Evolutionary conservation across 768 basidiomycete genomes (phyloP).

Genomic region (Tylopilus sp.): DNA sequence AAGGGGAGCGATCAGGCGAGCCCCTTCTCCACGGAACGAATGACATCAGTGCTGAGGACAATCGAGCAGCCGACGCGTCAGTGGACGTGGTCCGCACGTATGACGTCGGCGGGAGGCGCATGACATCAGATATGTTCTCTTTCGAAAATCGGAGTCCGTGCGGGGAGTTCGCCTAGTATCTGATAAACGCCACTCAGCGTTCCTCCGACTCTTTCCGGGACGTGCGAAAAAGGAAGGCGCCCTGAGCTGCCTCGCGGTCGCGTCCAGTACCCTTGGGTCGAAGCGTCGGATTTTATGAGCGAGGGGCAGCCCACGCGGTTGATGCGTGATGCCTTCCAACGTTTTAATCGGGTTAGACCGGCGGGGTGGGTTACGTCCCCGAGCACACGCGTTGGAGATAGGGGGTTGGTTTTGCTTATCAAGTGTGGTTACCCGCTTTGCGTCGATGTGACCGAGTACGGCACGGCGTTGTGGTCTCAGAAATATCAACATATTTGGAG

Average conservation of each 20-base stretch:
- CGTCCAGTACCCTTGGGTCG: too few relatives aligned
- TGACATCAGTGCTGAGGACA: too few relatives aligned
- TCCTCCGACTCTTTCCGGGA: not conserved
- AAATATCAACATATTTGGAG: not conserved
- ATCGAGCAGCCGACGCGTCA: too few relatives aligned
- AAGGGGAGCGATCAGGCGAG: not conserved
- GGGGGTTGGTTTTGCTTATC: not conserved
- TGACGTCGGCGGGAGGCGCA: not conserved
- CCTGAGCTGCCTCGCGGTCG: not conserved
- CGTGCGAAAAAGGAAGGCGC: not conserved
- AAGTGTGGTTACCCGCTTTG: not conserved
- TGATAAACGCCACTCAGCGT: slow-evolving; percentile 6
- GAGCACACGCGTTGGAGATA: not conserved
- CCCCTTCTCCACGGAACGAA: not conserved
- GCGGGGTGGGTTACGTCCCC: not conserved
- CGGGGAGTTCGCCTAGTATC: not conserved
- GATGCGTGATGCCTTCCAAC: too few relatives aligned
- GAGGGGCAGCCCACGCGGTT: too few relatives aligned
- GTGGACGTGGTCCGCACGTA: not conserved
- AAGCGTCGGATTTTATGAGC: too few relatives aligned
- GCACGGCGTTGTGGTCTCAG: not conserved
- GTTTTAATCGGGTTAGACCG: too few relatives aligned
- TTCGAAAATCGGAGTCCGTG: not conserved
- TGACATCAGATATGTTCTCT: not conserved
- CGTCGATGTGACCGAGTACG: not conserved